Evolutionary conservation across 305 asterid species (phyloP), one percentile per base, ranked within the genome.

Genomic region (Andrographis paniculata): DNA sequence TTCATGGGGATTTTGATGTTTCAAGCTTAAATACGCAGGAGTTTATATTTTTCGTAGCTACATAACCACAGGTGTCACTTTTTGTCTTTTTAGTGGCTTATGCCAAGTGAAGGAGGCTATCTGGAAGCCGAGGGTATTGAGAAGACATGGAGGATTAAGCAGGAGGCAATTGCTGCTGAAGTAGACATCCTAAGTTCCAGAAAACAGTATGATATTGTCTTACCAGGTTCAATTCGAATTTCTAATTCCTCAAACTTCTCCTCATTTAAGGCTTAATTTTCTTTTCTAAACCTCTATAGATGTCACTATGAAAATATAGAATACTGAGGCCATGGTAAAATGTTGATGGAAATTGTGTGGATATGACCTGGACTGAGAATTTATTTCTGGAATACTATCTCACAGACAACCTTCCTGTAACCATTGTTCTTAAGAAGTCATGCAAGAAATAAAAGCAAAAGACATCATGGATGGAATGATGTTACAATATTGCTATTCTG

Each of bases 51-150:
- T n/a, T n/a, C n/a, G n/a, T n/a, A n/a, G n/a, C n/a, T n/a, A n/a
- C n/a, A n/a, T 33, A 33, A 33, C 38, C 38, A 33, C n/a, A 2
- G n/a, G 12, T 11, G 38, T 33, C 12, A 0, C n/a, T 11, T 33
- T 33, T 1, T 37, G 42, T 0, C 5, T n/a, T 42, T 15, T 36
- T 69, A 91, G 99, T 87, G 87, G 85, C 95, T 91, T 53, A 61
- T 71, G 79, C 93, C 96, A 22, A 79, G 79, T 68, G 93, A 83
- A 50, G 87, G 69, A 36, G 95, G 95, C 18, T 84, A 62, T 62
- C 58, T 91, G 62, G 94, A 80, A 61, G 61, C 76, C 30, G 95
- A 87, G 55, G 99, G 94, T 42, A 52, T 84, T 62, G 99, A 91
- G 75, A 91, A 78, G 70, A 80, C 96, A 17, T 83, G 85, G 92